Conservation (phyloP, 2,329 filamentous ascomycete species). For the Coleophoma cylindrospora region DNA sequence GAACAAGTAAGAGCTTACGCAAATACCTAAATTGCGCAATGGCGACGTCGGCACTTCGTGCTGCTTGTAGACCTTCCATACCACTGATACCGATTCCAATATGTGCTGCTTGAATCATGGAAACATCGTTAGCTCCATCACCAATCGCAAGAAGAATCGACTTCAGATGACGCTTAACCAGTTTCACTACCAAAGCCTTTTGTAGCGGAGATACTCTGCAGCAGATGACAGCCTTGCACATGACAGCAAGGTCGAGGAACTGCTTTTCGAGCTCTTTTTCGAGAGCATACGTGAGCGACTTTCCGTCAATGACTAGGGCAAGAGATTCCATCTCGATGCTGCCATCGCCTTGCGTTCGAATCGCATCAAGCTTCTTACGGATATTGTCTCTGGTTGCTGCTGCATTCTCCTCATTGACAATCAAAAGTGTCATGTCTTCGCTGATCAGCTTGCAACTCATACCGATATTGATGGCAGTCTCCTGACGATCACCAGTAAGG, state of each 20-base stretch:
- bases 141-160: conserved; percentile 92
- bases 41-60: conserved; percentile 89
- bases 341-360: conserved; percentile 74
- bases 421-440: conserved; percentile 96
- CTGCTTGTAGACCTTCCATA: conserved; percentile 93
- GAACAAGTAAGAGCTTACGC: conserved; percentile 88
- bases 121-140: conserved; percentile 98
- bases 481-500: conserved; percentile 92
- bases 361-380: conserved; percentile 88
- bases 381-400: conserved; percentile 80
- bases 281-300: conserved; percentile 86
- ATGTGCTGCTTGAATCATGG: conserved; percentile 98
- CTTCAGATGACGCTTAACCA: conserved; percentile 88
- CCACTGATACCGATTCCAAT: conserved; percentile 97
- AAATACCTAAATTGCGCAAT: conserved; percentile 96
- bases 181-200: conserved; percentile 95
- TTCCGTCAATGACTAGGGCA: conserved; percentile 92
- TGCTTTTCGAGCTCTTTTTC: conserved; percentile 91
- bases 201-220: conserved; percentile 95
- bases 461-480: conserved; percentile 98
- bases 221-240: conserved; percentile 99
- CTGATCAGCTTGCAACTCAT: conserved; percentile 99
- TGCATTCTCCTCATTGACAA: conserved; percentile 86
- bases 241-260: conserved; percentile 86
- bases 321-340: conserved; percentile 79